A percentile compares a stretch with the other conserved stretches of the same genome.
These are phyloP conservation scores for Micromonas commoda DNA, from an alignment of 139 green algal genomes.

Conservation along the genomic window DNA sequence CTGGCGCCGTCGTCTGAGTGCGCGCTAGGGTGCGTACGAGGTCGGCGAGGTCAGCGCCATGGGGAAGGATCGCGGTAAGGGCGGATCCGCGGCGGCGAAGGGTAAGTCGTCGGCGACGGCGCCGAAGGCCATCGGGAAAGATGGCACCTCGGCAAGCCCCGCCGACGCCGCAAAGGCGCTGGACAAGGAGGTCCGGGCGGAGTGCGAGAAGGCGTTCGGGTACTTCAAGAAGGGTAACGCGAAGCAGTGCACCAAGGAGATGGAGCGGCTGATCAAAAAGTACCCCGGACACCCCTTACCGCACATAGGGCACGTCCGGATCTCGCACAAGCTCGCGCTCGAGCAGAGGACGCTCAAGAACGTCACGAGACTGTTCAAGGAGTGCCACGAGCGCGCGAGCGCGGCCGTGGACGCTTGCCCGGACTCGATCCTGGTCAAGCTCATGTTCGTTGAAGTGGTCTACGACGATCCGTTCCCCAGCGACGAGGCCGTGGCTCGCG, in stretches of 20 bases:
- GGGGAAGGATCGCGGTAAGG: too few species aligned
- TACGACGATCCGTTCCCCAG: neutral
- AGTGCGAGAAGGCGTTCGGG: neutral
- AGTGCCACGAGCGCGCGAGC: neutral
- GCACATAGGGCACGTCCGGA: neutral
- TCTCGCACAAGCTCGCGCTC: neutral
- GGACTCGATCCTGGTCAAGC: neutral
- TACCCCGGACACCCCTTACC: neutral
- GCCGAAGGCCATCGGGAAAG: too few species aligned
- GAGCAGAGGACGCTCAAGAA: neutral
- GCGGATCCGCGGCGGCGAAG: neutral
- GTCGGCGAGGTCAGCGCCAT: too few species aligned
- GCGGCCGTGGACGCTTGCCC: neutral
- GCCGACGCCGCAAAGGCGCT: neutral
- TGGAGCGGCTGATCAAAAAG: neutral
- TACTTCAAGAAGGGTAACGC: neutral
- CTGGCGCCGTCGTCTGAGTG: too few species aligned
- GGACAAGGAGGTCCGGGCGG: neutral
- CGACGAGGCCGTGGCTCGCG: neutral
- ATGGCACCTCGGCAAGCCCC: too few species aligned
- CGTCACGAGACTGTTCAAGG: neutral
- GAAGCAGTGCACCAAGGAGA: neutral
- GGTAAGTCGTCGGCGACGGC: neutral
- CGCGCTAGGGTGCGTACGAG: too few species aligned
- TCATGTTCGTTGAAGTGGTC: neutral